Evolutionary conservation across 805 yeast genomes (phyloP).

Genomic region (Monosporozyma siamensis): DNA sequence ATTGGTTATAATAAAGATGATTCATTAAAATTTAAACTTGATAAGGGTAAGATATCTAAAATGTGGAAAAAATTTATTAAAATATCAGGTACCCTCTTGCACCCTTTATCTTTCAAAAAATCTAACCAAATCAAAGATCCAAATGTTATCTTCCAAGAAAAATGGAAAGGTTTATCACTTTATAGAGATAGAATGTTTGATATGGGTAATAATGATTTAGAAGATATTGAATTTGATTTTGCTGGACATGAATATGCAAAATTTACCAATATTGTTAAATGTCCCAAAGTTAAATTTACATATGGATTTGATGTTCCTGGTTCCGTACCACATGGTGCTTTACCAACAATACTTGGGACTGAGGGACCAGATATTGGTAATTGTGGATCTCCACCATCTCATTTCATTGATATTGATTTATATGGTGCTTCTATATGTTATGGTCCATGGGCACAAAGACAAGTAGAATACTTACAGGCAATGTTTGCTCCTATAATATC

Average conservation of each 20-base stretch:
- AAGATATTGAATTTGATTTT: constrained; percentile 27
- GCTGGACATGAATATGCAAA: constrained; percentile 69
- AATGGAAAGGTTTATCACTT: constrained; percentile 74
- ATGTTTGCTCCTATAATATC: constrained; percentile 61
- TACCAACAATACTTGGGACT: constrained; percentile 22
- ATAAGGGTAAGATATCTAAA: constrained; percentile 15
- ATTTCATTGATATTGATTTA: constrained; percentile 52
- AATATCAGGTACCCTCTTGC: constrained; percentile 8
- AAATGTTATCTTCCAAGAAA: constrained; percentile 19
- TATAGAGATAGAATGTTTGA: constrained; percentile 41
- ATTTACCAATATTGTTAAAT: constrained; percentile 57
- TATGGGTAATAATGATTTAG: constrained; percentile 25
- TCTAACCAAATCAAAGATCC: constrained; percentile 5
- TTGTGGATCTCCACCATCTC: constrained; percentile 47
- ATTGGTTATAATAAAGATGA: constrained; percentile 44
- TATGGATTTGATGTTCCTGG: constrained; percentile 75
- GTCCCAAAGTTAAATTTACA: constrained; percentile 43
- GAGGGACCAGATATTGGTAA: constrained; percentile 51
- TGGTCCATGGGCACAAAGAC: constrained; percentile 96
- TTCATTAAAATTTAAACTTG: constrained; percentile 14
- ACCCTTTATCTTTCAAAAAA: constrained; percentile 5
- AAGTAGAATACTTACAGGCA: constrained; percentile 54
- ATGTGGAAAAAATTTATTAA: constrained; percentile 18
- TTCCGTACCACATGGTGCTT: constrained; percentile 35
- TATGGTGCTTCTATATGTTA: constrained; percentile 61